Evolutionary conservation across 2,329 filamentous ascomycete genomes (phyloP), one percentile per base, ranked within the genome.

Genomic region (Bipolaris zeicola): DNA sequence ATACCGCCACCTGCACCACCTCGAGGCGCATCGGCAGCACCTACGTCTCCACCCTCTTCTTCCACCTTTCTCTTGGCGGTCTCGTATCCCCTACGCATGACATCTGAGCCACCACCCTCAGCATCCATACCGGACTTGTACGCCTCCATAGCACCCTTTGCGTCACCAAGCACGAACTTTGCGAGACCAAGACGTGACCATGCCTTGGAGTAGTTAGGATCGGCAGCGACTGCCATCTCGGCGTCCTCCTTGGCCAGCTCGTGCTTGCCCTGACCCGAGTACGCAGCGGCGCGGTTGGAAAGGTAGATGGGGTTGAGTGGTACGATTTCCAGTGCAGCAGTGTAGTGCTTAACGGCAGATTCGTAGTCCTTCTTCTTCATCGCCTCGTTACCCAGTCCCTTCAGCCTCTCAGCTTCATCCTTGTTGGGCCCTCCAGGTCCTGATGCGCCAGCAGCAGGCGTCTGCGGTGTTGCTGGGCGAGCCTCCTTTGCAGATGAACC

Each of bases 61-160:
- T 94, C 91, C 43, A 96, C 89, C 69, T 90, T 87, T 70, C 87
- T 87, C 84, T 90, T 95, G 50, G 93, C 94, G 14, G 95, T 98
- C 85, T 98, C 93, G 74, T 86, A 95, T 18, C 95, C 95, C 80
- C 94, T 96, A 83, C 92, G 94, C 95, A 98, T 98, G 58, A 94
- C 92, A 14, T 98, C 93, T 66, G 91, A 96, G 60, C 95, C 95
- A 51, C 95, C 95, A 49, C 95, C 94, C 78, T 99, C 95, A 63
- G 92, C 86, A 75, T 96, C 91, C 73, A 99, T 98, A 50, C 95
- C 95, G 76, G 91, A 86, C 78, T 89, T 82, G 79, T 99, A 99
- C 16, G 95, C 95, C 69, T 98, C 93, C 89, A 97, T 96, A 62
- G 90, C 89, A 47, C 92, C 95, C 78, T 89, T 88, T 54, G 92